Evolutionary conservation across 1,284 basidiomycete genomes (phyloP), one percentile per base, ranked within the genome.

Genomic region (Cryptococcus sp.): DNA sequence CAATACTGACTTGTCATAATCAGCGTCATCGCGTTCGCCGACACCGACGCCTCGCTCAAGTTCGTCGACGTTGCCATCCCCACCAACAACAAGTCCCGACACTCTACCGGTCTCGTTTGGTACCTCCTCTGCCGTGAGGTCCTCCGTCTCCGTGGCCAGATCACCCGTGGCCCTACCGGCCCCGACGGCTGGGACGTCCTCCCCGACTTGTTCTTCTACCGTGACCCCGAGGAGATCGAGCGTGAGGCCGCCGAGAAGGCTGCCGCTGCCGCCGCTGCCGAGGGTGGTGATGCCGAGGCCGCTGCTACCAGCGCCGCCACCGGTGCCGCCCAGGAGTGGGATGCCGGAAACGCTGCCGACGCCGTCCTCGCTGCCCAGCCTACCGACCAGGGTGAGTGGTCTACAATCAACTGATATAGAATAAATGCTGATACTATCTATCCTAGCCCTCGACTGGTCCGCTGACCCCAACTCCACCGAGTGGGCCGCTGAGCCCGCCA

Each of bases 171-270:
- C 52, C 81, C 86, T 67, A 91, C 94, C 67, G 88, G 90, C 53
- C 81, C 86, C 66, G 90, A 93, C 63, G 91, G 90, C 73, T 98
- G 95, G 93, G 89, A 88, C 78, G 89, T 96, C 79, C 97, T 99
- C 89, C 92, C 95, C 71, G 95, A 98, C 83, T 93, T 98, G 91
- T 98, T 97, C 92, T 98, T 98, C 89, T 99, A 98, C 88, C 92
- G 95, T 76, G 95, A 98, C 83, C 93, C 95, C 64, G 94, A 98
- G 80, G 95, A 98, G 83, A 89, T 96, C 70, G 94, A 97, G 87
- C 91, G 90, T 81, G 93, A 97, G 82, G 89, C 91, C 74, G 87
- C 90, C 78, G 92, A 93, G 79, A 91, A 93, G 81, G 89, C 90
- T 48, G 87, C 89, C 69, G 90, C 89, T 80, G 82, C 83, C 61